Evolutionary conservation across 257 asterid genomes (phyloP).

Genomic region (Verbena officinalis): DNA sequence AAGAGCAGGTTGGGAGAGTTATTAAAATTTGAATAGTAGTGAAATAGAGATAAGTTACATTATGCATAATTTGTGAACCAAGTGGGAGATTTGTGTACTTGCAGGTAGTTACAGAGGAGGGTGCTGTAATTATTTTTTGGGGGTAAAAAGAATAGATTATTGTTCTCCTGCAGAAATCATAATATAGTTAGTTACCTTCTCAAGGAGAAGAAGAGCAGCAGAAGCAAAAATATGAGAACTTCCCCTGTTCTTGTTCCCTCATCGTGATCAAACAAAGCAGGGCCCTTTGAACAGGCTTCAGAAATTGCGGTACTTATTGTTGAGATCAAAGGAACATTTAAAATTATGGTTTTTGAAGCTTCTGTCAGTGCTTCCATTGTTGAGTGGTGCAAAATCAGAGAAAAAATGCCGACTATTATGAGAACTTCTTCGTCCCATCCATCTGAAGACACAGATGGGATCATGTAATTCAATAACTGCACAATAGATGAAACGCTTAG

Average conservation of each 20-base stretch:
- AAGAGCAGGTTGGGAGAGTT: too few species aligned
- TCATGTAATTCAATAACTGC: slow-evolving; percentile 66
- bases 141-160: neutral
- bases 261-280: slow-evolving; percentile 70
- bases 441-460: slow-evolving; percentile 47
- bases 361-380: slow-evolving; percentile 58
- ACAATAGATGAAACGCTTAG: slow-evolving; percentile 20
- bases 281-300: slow-evolving; percentile 77
- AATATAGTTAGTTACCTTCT: slow-evolving; percentile 61
- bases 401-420: slow-evolving; percentile 52
- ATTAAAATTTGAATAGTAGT: too few species aligned
- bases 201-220: slow-evolving; percentile 66
- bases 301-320: slow-evolving; percentile 45
- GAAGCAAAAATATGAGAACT: slow-evolving; percentile 61
- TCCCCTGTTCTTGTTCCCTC: slow-evolving; percentile 66
- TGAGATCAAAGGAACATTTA: slow-evolving; percentile 60
- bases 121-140: too few species aligned
- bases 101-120: too few species aligned
- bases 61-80: too few species aligned
- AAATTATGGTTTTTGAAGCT: slow-evolving; percentile 71
- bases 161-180: slow-evolving; percentile 13
- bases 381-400: slow-evolving; percentile 81
- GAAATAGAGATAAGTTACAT: too few species aligned
- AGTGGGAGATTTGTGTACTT: too few species aligned
- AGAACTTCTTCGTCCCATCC: slow-evolving; percentile 67